Evolutionary conservation across 1,284 basidiomycete genomes (phyloP), one percentile per base, ranked within the genome.

Genomic region (Leccinum solheimii): DNA sequence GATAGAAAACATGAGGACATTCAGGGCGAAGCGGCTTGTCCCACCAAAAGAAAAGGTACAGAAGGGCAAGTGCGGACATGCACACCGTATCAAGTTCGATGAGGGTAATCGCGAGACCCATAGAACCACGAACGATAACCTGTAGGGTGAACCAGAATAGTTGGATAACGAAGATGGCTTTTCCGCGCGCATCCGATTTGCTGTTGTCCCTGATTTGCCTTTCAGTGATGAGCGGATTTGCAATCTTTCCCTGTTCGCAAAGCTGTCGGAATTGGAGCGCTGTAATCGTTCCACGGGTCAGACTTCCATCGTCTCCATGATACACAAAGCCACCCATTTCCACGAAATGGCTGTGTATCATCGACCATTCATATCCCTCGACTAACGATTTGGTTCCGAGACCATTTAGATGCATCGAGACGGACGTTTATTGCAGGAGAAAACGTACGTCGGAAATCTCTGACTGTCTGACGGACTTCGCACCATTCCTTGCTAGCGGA

Each of bases 81-180:
- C 43, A 45, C 51, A 52, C 26, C 51, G 51, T 52, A 19, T 52
- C 51, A 11, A 52, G 51, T 52, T 52, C 51, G 51, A 52, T 30
- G 8, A 52, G 51, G 23, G 49, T 50, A 7, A 50, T 30, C 10
- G 51, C 51, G 16, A 52, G 51, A 32, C 51, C 26, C 23, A 11
- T 52, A n/a, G 27, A 27, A 30, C 26, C 51, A 30, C 51, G 51
- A 30, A 52, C 51, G 11, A 52, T 32, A 11, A 30, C 27, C 51
- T 52, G 51, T 11, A 52, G n/a, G 10, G 27, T 30, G 27, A 52
- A 52, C 51, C 51, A 52, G 27, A 32, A 32, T 9, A 52, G n/a
- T 14, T 52, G 51, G 51, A 52, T 19, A 27, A 23, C 13, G 49
- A 50, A 50, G 51, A 52, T 52, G 9, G n/a, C 26, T 52, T 52